Percentiles rank a stretch among this genome's conserved stretches.
These are phyloP conservation scores for Fusarium albosuccineum DNA, from an alignment of 2,329 filamentous ascomycete genomes.

Conservation along the genomic window DNA sequence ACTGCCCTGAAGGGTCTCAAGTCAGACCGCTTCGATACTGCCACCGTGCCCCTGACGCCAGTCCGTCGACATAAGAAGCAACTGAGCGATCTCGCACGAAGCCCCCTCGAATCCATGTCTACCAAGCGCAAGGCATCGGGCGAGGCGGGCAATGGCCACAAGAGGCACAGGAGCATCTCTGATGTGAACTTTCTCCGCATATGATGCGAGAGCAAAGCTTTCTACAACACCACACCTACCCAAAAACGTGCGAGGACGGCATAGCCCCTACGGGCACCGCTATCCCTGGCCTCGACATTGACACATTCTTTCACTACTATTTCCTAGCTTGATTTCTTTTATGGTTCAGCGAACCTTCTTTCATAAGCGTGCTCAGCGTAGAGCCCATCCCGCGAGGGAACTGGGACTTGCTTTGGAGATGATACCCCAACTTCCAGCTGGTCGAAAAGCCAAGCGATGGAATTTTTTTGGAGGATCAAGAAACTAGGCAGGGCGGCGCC, in stretches of 20 bases:
- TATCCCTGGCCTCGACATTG: constrained; percentile 59
- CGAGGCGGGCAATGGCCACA: constrained; percentile 60
- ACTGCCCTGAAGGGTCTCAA: constrained; percentile 74
- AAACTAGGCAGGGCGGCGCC: constrained; percentile 27
- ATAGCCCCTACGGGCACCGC: constrained; percentile 49
- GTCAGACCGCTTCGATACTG: constrained; percentile 74
- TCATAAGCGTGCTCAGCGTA: constrained; percentile 40
- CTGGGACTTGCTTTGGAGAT: constrained; percentile 41
- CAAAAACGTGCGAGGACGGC: constrained; percentile 62
- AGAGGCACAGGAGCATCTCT: constrained; percentile 70
- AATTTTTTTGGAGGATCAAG: constrained; percentile 40
- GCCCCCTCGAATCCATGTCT: constrained; percentile 62
- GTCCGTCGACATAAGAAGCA: constrained; percentile 69
- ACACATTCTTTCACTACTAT: constrained; percentile 34
- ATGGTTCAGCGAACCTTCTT: constrained; percentile 37
- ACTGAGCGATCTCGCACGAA: constrained; percentile 60
- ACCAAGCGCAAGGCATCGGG: constrained; percentile 69
- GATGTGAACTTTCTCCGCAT: constrained; percentile 65
- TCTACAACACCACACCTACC: constrained; percentile 17
- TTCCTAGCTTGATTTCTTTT: constrained; percentile 33
- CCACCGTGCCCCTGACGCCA: constrained; percentile 76
- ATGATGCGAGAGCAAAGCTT: constrained; percentile 47
- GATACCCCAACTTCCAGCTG: constrained; percentile 37
- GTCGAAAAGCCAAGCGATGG: constrained; percentile 32
- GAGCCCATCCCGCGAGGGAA: constrained; percentile 35